Conservation (phyloP, 176 grass and related monocot genomes). For the Eleusine indica region DNA sequence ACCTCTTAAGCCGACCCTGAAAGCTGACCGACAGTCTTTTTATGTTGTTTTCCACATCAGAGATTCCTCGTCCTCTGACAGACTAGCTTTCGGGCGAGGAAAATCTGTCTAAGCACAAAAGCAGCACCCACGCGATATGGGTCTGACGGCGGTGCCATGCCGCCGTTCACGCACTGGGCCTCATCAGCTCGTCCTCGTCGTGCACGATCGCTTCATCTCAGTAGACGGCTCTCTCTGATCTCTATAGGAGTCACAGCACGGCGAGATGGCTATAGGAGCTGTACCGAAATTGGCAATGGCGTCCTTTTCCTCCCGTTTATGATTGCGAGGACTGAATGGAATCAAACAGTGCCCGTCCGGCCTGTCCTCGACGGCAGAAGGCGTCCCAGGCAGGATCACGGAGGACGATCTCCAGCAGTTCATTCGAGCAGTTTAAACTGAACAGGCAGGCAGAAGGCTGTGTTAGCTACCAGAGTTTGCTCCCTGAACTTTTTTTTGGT, state of each 20-base stretch:
- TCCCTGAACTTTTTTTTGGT: neutral
- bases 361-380: neutral
- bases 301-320: neutral
- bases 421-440: neutral
- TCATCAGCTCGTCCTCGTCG: neutral
- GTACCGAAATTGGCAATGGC: constrained; percentile 3
- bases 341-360: neutral
- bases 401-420: constrained; percentile 23
- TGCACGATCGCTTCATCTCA: neutral
- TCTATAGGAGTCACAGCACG: neutral
- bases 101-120: constrained; percentile 37
- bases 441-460: neutral
- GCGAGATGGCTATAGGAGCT: neutral
- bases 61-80: constrained; percentile 39
- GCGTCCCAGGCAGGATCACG: neutral
- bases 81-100: constrained; percentile 14
- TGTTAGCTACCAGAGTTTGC: neutral
- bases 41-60: constrained; percentile 27
- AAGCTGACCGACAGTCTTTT: neutral
- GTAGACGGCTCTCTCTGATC: neutral
- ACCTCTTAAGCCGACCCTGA: neutral
- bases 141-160: constrained; percentile 7
- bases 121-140: neutral
- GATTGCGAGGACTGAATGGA: neutral
- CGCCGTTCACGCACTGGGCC: neutral